phyloP scores from a whole-genome alignment of 78 protist genomes.

The Pelomyxa schiedti region DNA sequence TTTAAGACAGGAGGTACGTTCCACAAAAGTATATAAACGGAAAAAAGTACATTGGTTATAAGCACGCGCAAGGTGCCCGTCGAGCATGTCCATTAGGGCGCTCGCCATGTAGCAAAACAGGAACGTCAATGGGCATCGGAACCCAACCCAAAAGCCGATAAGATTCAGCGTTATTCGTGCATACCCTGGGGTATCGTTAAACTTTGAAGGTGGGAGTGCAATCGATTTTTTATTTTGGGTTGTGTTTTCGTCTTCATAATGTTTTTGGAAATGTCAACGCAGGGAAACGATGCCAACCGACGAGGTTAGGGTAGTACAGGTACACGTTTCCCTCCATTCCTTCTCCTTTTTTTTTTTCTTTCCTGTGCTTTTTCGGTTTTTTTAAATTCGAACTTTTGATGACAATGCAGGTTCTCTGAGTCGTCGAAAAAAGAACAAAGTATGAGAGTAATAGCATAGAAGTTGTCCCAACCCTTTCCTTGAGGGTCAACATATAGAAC shows the following conservation, averaged over 20 bases:
- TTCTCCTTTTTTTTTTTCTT: too few species aligned
- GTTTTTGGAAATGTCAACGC: too few species aligned
- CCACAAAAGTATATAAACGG: background rate
- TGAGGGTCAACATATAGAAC: too few species aligned
- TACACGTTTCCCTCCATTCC: too few species aligned
- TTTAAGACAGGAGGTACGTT: background rate
- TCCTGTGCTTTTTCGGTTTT: too few species aligned
- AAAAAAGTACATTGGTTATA: background rate
- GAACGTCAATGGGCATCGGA: background rate
- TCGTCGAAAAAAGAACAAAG: too few species aligned
- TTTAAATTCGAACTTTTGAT: too few species aligned
- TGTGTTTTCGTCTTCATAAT: too few species aligned
- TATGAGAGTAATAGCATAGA: too few species aligned
- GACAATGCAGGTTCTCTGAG: too few species aligned
- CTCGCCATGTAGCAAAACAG: background rate
- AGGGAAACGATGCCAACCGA: background rate
- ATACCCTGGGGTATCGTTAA: background rate
- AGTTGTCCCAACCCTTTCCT: too few species aligned
- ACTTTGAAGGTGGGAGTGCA: background rate
- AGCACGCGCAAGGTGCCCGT: background rate
- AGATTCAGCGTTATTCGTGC: background rate
- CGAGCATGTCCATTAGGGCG: background rate
- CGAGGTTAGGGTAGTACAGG: constrained; percentile 1
- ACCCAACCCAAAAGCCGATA: background rate
- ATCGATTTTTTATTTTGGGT: background rate